Evolutionary conservation across 257 asterid species (phyloP).

Genomic region (Solanum verrucosum): DNA sequence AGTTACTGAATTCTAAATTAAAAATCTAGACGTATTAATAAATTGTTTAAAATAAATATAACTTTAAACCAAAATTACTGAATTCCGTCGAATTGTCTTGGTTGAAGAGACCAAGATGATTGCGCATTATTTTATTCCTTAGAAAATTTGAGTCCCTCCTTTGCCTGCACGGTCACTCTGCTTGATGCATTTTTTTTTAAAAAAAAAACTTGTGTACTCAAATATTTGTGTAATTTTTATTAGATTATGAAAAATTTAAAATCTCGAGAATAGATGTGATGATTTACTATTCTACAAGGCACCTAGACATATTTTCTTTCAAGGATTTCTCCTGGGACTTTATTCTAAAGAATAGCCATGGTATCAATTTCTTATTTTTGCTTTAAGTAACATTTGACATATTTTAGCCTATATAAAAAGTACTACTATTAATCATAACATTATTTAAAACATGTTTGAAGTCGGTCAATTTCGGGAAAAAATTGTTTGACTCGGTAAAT

Average conservation of each 20-base stretch:
- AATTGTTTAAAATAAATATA: neutral
- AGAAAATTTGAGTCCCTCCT: neutral
- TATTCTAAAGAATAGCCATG: neutral
- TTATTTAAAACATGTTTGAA: neutral
- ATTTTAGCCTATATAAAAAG: neutral
- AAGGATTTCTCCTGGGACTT: neutral
- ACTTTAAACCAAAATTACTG: neutral
- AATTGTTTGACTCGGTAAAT: neutral
- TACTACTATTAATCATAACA: neutral
- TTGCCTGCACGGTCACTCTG: slow-evolving; percentile 4
- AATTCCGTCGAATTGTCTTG: accelerated
- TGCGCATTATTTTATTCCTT: neutral
- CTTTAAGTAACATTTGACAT: neutral
- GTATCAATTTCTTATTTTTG: neutral
- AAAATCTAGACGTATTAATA: neutral
- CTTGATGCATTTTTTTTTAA: neutral
- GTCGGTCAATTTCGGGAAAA: neutral
- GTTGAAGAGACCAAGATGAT: neutral
- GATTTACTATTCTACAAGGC: neutral
- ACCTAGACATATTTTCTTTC: neutral
- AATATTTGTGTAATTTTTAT: neutral
- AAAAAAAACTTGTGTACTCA: neutral
- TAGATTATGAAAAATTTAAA: neutral
- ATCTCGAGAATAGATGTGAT: neutral
- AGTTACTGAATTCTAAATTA: neutral